Evolutionary conservation across 164 flowering plant species (phyloP).

Genomic region (Nymphaea thermarum): DNA sequence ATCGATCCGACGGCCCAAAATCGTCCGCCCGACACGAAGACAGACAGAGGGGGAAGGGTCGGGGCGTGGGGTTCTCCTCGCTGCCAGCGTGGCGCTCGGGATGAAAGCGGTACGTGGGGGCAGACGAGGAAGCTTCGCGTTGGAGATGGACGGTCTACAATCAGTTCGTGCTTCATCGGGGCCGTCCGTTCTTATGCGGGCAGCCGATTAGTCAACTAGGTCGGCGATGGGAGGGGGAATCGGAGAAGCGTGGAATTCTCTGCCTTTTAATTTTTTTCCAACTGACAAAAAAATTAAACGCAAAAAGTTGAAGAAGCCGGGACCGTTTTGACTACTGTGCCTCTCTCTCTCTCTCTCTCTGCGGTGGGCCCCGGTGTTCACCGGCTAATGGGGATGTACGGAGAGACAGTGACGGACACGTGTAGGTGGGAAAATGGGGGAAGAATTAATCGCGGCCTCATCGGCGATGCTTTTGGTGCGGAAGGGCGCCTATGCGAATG

Average conservation of each 20-base stretch:
- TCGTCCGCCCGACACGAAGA: not conserved
- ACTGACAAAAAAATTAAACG: no score
- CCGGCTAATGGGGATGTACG: not conserved
- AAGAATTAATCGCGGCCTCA: not conserved
- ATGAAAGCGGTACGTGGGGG: constrained; percentile 6
- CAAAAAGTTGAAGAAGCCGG: not conserved
- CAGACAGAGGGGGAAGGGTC: not conserved
- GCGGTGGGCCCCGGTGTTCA: not conserved
- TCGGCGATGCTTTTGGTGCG: not conserved
- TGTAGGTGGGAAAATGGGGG: not conserved
- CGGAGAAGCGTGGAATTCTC: no score
- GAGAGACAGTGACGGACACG: not conserved
- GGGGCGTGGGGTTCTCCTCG: not conserved
- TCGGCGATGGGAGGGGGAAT: not conserved
- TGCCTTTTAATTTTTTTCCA: no score
- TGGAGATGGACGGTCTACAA: not conserved
- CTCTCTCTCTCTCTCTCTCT: no score
- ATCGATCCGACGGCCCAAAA: not conserved
- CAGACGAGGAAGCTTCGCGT: constrained; percentile 9
- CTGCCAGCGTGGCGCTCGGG: not conserved
- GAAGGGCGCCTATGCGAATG: not conserved
- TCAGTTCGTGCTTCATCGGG: not conserved
- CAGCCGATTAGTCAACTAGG: not conserved
- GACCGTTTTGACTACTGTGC: not conserved
- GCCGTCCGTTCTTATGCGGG: not conserved